A percentile compares a stretch with the other conserved stretches of the same genome.
phyloP scores from a whole-genome alignment of 1,139 yeast genomes.

The Protomyces inouyei region DNA sequence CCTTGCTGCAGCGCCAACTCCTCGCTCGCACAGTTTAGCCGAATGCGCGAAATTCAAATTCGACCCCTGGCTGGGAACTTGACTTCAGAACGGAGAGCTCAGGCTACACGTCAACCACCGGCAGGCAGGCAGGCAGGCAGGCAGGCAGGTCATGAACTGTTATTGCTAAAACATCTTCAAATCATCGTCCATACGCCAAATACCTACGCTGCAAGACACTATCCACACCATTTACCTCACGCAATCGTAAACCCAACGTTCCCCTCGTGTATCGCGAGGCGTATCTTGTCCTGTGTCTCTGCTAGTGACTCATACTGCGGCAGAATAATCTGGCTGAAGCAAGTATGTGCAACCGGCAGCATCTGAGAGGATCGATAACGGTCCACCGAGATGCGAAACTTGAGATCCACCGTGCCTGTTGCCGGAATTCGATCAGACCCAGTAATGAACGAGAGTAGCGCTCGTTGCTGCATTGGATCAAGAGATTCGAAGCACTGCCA shows the following conservation, averaged over 20 bases:
- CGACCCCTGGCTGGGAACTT: no score
- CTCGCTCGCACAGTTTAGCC: no score
- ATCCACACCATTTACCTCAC: not conserved
- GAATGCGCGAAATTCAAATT: no score
- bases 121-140: no score
- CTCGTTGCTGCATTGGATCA: constrained; percentile 51
- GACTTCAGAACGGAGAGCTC: no score
- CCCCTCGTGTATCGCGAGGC: constrained; percentile 66
- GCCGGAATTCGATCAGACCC: constrained; percentile 93
- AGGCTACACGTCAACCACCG: no score
- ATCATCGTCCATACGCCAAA: no score
- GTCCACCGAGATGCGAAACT: constrained; percentile 55
- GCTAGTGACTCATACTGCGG: constrained; percentile 57
- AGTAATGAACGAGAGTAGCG: constrained; percentile 68
- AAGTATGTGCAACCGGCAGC: constrained; percentile 84
- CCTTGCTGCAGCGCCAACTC: no score
- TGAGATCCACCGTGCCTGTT: constrained; percentile 68
- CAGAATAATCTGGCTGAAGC: constrained; percentile 81
- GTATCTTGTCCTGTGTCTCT: constrained; percentile 54
- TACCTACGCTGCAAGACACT: no score
- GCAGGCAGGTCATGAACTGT: no score
- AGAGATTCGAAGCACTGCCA: constrained; percentile 65
- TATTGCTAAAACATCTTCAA: no score
- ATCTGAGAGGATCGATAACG: constrained; percentile 40
- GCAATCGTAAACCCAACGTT: constrained; percentile 44